phyloP scores from a whole-genome alignment of 495 filamentous ascomycete species.

The Pseudomonodictys pantanalensis region DNA sequence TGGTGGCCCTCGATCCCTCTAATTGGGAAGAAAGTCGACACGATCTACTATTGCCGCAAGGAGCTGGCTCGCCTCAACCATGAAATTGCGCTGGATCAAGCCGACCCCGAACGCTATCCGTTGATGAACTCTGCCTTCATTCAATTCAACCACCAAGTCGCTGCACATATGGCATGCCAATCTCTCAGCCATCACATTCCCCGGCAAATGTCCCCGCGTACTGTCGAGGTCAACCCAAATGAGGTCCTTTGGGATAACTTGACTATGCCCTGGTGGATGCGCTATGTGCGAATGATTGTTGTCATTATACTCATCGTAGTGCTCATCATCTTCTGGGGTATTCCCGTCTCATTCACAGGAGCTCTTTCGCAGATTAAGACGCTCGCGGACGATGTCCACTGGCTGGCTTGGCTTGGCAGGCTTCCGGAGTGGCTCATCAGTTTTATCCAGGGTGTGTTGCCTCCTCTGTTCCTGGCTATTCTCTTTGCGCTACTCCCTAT shows the following conservation, averaged over 20 bases:
- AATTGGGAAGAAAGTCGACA: conserved; percentile 88
- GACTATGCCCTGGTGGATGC: conserved; percentile 93
- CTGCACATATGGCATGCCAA: conserved; percentile 97
- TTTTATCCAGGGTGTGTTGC: conserved; percentile 81
- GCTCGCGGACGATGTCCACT: conserved; percentile 60
- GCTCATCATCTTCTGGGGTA: conserved; percentile 86
- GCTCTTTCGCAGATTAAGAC: conserved; percentile 71
- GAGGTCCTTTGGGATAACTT: conserved; percentile 99
- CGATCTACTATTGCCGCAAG: conserved; percentile 84
- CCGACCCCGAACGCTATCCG: conserved; percentile 80
- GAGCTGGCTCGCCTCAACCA: conserved; percentile 86
- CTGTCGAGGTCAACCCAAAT: conserved; percentile 87
- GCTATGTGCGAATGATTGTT: conserved; percentile 68
- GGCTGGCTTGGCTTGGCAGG: conserved; percentile 66
- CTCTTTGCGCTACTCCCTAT: conserved; percentile 79
- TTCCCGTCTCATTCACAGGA: conserved; percentile 87
- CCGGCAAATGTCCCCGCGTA: conserved; percentile 88
- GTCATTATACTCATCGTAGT: conserved; percentile 63
- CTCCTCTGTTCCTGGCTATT: conserved; percentile 71
- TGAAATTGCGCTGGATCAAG: conserved; percentile 91
- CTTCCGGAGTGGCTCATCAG: conserved; percentile 64
- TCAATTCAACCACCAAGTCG: conserved; percentile 97
- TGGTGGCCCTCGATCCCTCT: conserved; percentile 80
- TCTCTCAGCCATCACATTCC: conserved; percentile 87
- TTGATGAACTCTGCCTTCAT: conserved; percentile 98